phyloP scores from a whole-genome alignment of 2,329 filamentous ascomycete species.

The Aspergillus tubingensis region DNA sequence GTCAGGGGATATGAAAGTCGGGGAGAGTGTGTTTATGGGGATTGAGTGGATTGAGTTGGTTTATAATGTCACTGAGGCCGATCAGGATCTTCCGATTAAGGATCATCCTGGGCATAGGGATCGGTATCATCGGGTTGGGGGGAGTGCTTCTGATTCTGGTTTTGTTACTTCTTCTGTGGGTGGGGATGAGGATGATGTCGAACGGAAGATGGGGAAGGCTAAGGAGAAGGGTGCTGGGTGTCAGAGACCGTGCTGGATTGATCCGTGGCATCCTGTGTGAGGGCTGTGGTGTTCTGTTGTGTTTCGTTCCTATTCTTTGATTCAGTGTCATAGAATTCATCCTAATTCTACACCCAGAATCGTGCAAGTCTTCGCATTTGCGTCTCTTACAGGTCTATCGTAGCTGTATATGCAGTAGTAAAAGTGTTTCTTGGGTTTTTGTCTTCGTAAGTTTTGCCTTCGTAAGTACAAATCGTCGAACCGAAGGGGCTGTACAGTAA shows the following conservation, averaged over 20 bases:
- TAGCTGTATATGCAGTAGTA: not conserved
- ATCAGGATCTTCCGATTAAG: not conserved
- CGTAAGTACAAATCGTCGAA: not conserved
- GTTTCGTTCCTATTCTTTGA: not conserved
- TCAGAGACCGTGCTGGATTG: not conserved
- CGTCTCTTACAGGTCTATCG: not conserved
- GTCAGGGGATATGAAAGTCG: constrained; percentile 44
- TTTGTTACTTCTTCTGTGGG: too few species aligned
- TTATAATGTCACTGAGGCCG: constrained; percentile 35
- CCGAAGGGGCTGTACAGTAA: not conserved
- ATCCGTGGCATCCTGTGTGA: not conserved
- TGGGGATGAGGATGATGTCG: not conserved
- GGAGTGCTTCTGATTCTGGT: not conserved
- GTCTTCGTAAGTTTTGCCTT: not conserved
- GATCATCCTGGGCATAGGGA: not conserved
- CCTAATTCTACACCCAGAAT: not conserved
- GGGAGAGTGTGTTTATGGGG: constrained; percentile 40
- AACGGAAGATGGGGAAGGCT: not conserved
- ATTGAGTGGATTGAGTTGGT: constrained; percentile 47
- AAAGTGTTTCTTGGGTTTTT: not conserved
- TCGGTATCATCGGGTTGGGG: not conserved
- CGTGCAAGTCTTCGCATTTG: not conserved
- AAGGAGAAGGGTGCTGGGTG: not conserved
- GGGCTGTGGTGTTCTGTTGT: not conserved
- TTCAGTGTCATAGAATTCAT: not conserved